Percentiles rank a stretch among this genome's conserved stretches.
These are phyloP conservation scores for Inonotus obliquus DNA, from an alignment of 1,284 basidiomycete species.

Conservation along the genomic window DNA sequence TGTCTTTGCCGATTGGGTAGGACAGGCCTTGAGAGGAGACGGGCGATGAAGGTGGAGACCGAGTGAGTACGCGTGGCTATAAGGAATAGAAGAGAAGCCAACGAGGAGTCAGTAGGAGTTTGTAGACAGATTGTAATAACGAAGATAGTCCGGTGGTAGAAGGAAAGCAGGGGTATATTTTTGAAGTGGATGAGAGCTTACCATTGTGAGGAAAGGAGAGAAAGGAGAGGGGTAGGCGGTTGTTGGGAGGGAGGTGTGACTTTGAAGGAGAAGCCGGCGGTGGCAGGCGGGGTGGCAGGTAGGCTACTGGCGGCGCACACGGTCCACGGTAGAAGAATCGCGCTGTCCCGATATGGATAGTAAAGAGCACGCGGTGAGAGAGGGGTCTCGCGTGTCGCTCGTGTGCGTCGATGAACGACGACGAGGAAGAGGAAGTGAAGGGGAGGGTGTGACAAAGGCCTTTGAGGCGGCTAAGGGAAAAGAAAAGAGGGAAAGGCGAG, in stretches of 20 bases:
- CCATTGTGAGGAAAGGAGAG: not conserved
- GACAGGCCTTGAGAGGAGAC: not conserved
- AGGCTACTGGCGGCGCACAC: not conserved
- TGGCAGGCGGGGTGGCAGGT: not conserved
- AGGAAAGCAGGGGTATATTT: not conserved
- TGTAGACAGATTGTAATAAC: not conserved
- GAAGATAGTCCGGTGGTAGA: not conserved
- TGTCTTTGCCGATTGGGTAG: slow-evolving; percentile 4
- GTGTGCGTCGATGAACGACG: not conserved
- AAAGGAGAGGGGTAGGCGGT: not conserved
- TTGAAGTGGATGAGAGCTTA: not conserved
- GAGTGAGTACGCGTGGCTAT: slow-evolving; percentile 20
- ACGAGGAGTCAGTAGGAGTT: not conserved
- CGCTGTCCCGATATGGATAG: slow-evolving; percentile 4
- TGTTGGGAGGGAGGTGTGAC: not conserved
- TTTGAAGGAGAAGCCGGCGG: not conserved
- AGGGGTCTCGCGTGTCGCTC: not conserved
- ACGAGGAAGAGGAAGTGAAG: not conserved
- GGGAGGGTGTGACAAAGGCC: not conserved
- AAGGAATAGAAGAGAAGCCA: not conserved
- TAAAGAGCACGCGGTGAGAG: not conserved
- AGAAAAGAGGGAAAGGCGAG: not conserved
- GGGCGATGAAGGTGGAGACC: slow-evolving; percentile 14
- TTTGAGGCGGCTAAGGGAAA: not conserved
- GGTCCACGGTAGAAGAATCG: not conserved